Evolutionary conservation across 305 asterid species (phyloP).

Genomic region (Fraxinus greggii): DNA sequence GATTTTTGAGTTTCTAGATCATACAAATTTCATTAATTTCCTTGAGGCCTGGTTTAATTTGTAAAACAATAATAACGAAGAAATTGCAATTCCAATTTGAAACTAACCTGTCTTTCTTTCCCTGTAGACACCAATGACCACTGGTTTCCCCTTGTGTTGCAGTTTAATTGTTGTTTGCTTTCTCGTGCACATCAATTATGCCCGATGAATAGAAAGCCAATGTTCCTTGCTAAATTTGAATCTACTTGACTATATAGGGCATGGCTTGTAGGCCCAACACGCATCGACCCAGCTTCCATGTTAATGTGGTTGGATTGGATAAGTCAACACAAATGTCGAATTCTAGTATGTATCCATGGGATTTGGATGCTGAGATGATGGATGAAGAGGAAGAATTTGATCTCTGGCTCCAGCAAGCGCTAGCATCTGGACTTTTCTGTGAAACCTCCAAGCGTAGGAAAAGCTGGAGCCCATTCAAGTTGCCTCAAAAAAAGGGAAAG

Average conservation of each 20-base stretch:
- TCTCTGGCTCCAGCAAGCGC: slow-evolving; percentile 94
- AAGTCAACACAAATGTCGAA: slow-evolving; percentile 66
- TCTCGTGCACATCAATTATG: background rate
- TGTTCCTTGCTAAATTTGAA: slow-evolving; percentile 4
- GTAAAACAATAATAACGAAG: background rate
- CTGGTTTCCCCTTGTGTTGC: background rate
- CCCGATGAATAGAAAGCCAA: background rate
- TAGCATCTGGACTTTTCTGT: slow-evolving; percentile 90
- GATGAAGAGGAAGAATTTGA: slow-evolving; percentile 97
- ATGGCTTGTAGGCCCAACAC: slow-evolving; percentile 99
- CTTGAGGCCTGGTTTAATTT: background rate
- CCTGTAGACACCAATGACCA: background rate
- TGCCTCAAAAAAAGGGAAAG: slow-evolving; percentile 77
- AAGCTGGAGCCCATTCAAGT: slow-evolving; percentile 98
- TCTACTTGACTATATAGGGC: slow-evolving; percentile 48
- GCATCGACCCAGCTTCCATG: slow-evolving; percentile 96
- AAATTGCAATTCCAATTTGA: background rate
- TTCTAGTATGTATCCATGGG: slow-evolving; percentile 93
- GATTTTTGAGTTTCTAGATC: background rate
- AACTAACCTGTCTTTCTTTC: background rate
- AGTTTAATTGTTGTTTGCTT: background rate
- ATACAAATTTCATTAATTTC: background rate
- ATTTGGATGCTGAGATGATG: slow-evolving; percentile 91
- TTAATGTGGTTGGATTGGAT: slow-evolving; percentile 95
- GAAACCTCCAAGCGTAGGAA: slow-evolving; percentile 89